These are phyloP conservation scores for Plasmodium vivax DNA, from an alignment of 169 alveolate genomes.

Conservation along the genomic window DNA sequence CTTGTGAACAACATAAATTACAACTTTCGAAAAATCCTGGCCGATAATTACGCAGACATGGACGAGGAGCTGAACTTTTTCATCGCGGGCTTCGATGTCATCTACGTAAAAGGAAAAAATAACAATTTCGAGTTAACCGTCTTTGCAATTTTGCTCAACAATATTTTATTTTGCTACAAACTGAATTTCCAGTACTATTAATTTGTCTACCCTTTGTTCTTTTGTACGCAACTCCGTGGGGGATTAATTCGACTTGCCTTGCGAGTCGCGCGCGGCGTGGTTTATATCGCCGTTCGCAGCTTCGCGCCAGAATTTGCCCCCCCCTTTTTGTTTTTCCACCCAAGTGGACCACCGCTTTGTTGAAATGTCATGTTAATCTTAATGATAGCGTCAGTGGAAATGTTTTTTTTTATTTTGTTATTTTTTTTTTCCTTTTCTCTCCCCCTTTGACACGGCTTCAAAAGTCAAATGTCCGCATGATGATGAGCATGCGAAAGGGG, in stretches of 20 bases:
- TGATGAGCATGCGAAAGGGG: background rate
- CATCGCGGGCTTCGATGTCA: conserved; percentile 69
- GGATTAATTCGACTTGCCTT: background rate
- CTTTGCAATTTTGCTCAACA: conserved; percentile 42
- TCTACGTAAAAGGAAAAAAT: conserved; percentile 12
- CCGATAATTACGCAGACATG: background rate
- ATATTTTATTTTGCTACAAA: conserved; percentile 56
- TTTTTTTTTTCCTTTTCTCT: background rate
- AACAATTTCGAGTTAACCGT: conserved; percentile 38
- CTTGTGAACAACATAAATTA: conserved; percentile 57
- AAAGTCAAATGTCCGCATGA: background rate
- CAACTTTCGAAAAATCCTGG: conserved; percentile 19
- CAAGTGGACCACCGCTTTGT: background rate
- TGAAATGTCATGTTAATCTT: background rate
- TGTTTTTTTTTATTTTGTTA: too few species aligned
- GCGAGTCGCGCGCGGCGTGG: background rate
- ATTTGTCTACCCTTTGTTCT: background rate
- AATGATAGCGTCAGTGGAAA: background rate
- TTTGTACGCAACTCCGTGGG: background rate
- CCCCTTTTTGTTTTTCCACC: background rate
- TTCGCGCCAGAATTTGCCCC: background rate
- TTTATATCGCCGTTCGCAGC: background rate
- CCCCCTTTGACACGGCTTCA: background rate
- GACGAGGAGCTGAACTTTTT: conserved; percentile 19
- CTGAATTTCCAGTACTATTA: conserved; percentile 57